These are phyloP conservation scores for Pochonia chlamydosporia DNA, from an alignment of 2,329 filamentous ascomycete genomes.

Conservation along the genomic window DNA sequence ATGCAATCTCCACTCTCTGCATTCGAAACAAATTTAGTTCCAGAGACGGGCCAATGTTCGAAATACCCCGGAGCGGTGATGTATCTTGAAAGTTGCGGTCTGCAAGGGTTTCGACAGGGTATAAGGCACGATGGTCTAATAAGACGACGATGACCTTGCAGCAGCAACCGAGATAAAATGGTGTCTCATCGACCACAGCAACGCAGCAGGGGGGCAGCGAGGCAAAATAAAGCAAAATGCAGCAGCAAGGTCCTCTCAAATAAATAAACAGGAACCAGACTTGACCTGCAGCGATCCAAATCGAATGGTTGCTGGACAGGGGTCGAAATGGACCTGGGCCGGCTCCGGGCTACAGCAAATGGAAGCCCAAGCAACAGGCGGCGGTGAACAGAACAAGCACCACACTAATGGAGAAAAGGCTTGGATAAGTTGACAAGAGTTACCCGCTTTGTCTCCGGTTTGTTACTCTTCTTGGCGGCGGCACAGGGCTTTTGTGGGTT, in stretches of 20 bases:
- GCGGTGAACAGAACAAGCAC: background rate
- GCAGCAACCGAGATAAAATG: background rate
- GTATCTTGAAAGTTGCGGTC: constrained; percentile 6
- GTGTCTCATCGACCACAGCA: constrained; percentile 2
- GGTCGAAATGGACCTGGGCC: background rate
- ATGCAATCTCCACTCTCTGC: background rate
- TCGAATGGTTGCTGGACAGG: background rate
- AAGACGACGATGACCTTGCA: background rate
- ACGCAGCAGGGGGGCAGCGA: background rate
- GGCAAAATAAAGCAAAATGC: too few relatives aligned
- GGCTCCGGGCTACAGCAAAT: background rate
- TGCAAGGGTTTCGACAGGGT: constrained; percentile 2
- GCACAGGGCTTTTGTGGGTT: background rate
- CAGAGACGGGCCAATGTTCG: too few relatives aligned
- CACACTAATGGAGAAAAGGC: background rate
- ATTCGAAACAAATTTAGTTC: background rate
- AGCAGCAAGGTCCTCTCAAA: background rate
- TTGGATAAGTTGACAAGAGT: background rate
- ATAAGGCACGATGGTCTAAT: background rate
- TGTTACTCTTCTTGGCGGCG: background rate
- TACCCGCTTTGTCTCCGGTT: background rate
- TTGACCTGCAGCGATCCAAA: background rate
- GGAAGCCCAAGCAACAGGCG: background rate
- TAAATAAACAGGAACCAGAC: background rate
- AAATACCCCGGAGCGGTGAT: background rate